Base-by-base conservation (phyloP, 2,329 filamentous ascomycete species). In the Fusarium metavorans region DNA sequence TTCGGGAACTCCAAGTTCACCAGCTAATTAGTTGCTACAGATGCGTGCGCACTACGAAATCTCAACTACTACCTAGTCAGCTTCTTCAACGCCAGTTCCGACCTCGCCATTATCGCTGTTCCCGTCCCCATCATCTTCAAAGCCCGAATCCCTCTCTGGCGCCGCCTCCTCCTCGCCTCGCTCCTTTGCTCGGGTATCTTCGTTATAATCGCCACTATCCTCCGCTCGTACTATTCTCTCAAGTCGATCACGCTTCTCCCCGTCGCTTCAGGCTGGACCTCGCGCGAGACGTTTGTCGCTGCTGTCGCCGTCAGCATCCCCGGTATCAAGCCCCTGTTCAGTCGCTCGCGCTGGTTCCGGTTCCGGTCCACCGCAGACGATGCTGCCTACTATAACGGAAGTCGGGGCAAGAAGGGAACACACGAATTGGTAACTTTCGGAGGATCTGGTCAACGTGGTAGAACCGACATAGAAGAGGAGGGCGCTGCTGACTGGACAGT, bases 31-130 rank as follows among this genome's bases (percentile, higher is more conserved):
- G 8, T 3, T 4, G 7, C 7, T 3, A 18, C 11, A 64, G 61
- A 64, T 41, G 48, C 61, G 16, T 64, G 61, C 5, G 61, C 61
- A 7, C 48, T 64, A 2, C 45, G 61, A n/a, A 64, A 64, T 5
- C 61, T 64, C 25, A 64, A 64, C n/a, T 64, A 64, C 34, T 64
- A 64, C 13, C 32, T 64, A 6, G 48, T 64, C 25, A 57, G 61
- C 8, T 56, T 64, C 25, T 57, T 64, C 34, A 64, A 64, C 34
- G 61, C 61, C 14, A 64, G 62, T 7, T 64, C 62, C 35, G 62
- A 64, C 6, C 25, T 57, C 20, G 62, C 25, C 4, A 64, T 64
- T 1, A 58, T 64, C n/a, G 35, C 45, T 7, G 32, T 63, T 0
- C 30, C 59, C 18, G 27, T 63, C 6, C 59, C 59, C 1, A 63